Conservation (phyloP, 805 yeast species). For the Metschnikowia baotianmanensis region DNA sequence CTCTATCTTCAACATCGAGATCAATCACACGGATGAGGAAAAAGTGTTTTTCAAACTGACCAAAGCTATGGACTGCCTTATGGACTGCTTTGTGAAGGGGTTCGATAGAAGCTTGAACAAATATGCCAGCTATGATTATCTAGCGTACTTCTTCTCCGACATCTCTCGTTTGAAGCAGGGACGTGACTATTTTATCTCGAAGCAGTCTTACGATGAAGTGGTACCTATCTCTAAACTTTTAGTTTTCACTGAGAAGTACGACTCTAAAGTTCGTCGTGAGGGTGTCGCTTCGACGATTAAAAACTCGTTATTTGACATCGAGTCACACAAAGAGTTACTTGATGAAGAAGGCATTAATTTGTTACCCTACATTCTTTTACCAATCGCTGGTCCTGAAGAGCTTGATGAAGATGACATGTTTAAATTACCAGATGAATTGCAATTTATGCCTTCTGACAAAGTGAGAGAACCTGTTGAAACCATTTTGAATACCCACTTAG, state of each 20-base stretch:
- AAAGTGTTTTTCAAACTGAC: slow-evolving; percentile 51
- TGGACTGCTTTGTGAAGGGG: slow-evolving; percentile 90
- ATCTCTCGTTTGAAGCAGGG: slow-evolving; percentile 72
- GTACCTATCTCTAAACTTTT: slow-evolving; percentile 79
- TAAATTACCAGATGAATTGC: slow-evolving; percentile 85
- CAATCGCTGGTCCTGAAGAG: slow-evolving; percentile 75
- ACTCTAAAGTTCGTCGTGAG: slow-evolving; percentile 76
- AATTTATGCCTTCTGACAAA: slow-evolving; percentile 72
- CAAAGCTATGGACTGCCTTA: slow-evolving; percentile 69
- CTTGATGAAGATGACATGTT: slow-evolving; percentile 82
- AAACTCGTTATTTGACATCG: slow-evolving; percentile 79
- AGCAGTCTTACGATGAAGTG: slow-evolving; percentile 70
- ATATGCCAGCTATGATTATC: slow-evolving; percentile 74
- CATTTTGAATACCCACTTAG: slow-evolving; percentile 70
- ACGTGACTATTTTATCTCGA: slow-evolving; percentile 72
- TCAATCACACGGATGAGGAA: slow-evolving; percentile 36
- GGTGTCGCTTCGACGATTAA: slow-evolving; percentile 93
- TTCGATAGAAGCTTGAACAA: slow-evolving; percentile 67
- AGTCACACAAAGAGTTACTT: slow-evolving; percentile 59
- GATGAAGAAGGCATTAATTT: slow-evolving; percentile 64
- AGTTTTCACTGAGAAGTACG: slow-evolving; percentile 80
- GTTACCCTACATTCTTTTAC: slow-evolving; percentile 77
- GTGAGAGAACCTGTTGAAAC: slow-evolving; percentile 68
- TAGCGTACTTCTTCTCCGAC: slow-evolving; percentile 88
- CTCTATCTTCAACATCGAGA: slow-evolving; percentile 43